These are phyloP conservation scores for Mariannaea sp. DNA, from an alignment of 2,329 filamentous ascomycete species.

Conservation along the genomic window DNA sequence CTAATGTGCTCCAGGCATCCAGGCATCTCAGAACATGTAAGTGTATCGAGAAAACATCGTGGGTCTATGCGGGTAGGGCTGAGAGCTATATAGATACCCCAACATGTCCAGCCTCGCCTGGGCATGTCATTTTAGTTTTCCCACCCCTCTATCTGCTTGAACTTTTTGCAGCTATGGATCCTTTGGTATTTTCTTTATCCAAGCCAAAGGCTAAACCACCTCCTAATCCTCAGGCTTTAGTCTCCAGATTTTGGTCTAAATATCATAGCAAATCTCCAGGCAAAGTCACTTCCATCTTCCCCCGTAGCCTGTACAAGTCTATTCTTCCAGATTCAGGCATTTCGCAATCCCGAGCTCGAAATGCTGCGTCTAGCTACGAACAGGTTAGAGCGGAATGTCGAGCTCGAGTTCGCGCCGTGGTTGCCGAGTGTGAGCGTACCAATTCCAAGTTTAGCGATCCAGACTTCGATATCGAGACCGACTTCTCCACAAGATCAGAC, in stretches of 20 bases:
- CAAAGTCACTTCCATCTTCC: conserved; percentile 52
- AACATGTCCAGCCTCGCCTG: neutral
- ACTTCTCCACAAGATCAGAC: conserved; percentile 40
- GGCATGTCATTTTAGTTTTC: neutral
- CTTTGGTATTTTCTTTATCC: conserved; percentile 7
- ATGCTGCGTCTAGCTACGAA: conserved; percentile 50
- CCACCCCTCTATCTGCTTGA: neutral
- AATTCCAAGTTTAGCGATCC: conserved; percentile 53
- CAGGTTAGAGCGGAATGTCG: conserved; percentile 47
- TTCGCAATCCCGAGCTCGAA: conserved; percentile 38
- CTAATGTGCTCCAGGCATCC: neutral
- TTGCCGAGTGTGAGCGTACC: conserved; percentile 49
- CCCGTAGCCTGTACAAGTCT: conserved; percentile 46
- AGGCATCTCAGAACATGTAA: neutral
- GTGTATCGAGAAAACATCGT: neutral
- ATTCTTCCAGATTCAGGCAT: conserved; percentile 31
- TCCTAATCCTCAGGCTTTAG: conserved; percentile 45
- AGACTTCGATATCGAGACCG: conserved; percentile 50
- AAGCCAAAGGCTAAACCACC: conserved; percentile 28
- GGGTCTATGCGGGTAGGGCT: neutral
- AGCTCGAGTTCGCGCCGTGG: conserved; percentile 46
- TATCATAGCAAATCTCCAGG: conserved; percentile 49
- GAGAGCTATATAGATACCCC: neutral
- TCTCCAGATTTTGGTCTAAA: conserved; percentile 49
- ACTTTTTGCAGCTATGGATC: conserved; percentile 21